These are phyloP conservation scores for Salix exigua DNA, from an alignment of 345 rosid species.

Conservation along the genomic window DNA sequence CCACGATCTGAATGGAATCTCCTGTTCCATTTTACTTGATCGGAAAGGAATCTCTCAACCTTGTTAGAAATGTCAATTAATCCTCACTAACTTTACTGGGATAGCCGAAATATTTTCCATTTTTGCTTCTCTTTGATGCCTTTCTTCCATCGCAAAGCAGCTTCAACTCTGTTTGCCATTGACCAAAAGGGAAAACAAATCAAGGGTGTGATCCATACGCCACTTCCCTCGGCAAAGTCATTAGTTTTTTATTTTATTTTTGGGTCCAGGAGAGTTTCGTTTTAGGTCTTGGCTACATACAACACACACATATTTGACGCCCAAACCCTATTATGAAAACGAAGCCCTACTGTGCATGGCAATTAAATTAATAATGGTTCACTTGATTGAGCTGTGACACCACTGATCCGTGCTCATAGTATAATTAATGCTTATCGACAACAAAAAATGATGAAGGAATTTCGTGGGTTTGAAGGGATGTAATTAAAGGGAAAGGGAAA, in stretches of 20 bases:
- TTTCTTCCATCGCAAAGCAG: too few species aligned
- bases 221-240: too few species aligned
- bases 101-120: not conserved
- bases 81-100: not conserved
- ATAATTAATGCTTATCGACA: not conserved
- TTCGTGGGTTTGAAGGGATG: slow-evolving; percentile 34
- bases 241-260: too few species aligned
- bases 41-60: slow-evolving; percentile 29
- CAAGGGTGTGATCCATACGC: too few species aligned
- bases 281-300: too few species aligned
- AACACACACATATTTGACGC: too few species aligned
- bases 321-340: too few species aligned
- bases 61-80: not conserved
- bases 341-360: not conserved
- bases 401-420: too few species aligned
- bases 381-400: not conserved
- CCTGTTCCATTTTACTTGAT: slow-evolving; percentile 10
- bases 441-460: slow-evolving; percentile 15
- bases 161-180: not conserved
- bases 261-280: too few species aligned
- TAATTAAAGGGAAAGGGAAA: slow-evolving; percentile 5
- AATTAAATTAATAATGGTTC: too few species aligned
- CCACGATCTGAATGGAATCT: slow-evolving; percentile 45
- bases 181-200: not conserved
- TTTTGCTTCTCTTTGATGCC: not conserved